phyloP scores from a whole-genome alignment of 805 yeast genomes.

The Cyberlindnera euphorbiiphila region DNA sequence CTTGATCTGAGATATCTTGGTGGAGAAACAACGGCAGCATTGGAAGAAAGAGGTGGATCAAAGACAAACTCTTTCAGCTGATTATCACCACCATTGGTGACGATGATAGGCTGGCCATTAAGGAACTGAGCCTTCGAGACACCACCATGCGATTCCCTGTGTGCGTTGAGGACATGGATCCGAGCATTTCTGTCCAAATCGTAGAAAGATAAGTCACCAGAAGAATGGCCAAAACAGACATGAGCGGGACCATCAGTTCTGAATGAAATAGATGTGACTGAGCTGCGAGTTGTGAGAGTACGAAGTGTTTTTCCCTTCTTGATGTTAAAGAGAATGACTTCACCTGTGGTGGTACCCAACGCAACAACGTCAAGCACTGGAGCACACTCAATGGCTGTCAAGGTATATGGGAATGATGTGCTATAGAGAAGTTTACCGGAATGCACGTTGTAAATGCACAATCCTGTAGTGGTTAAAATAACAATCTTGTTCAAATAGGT shows the following conservation, averaged over 20 bases:
- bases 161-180: constrained; percentile 73
- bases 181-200: constrained; percentile 71
- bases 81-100: constrained; percentile 91
- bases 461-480: constrained; percentile 65
- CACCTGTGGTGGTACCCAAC: constrained; percentile 68
- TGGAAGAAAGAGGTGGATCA: constrained; percentile 78
- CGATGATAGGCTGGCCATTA: constrained; percentile 87
- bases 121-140: constrained; percentile 69
- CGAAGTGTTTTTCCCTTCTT: constrained; percentile 57
- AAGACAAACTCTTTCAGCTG: constrained; percentile 85
- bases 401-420: constrained; percentile 47
- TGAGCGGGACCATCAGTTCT: constrained; percentile 89
- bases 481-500: constrained; percentile 88
- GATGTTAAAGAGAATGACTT: constrained; percentile 60
- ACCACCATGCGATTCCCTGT: constrained; percentile 72
- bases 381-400: constrained; percentile 73
- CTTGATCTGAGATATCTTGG: constrained; percentile 90
- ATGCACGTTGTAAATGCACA: constrained; percentile 68
- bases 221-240: constrained; percentile 69
- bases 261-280: constrained; percentile 65
- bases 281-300: constrained; percentile 39
- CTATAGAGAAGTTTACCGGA: constrained; percentile 70
- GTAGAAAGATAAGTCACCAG: constrained; percentile 83
- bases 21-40: constrained; percentile 65
- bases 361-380: constrained; percentile 87